A percentile compares a stretch with the other conserved stretches of the same genome.
phyloP scores from a whole-genome alignment of 495 filamentous ascomycete genomes.

The Aspergillus sclerotiicarbonarius region DNA sequence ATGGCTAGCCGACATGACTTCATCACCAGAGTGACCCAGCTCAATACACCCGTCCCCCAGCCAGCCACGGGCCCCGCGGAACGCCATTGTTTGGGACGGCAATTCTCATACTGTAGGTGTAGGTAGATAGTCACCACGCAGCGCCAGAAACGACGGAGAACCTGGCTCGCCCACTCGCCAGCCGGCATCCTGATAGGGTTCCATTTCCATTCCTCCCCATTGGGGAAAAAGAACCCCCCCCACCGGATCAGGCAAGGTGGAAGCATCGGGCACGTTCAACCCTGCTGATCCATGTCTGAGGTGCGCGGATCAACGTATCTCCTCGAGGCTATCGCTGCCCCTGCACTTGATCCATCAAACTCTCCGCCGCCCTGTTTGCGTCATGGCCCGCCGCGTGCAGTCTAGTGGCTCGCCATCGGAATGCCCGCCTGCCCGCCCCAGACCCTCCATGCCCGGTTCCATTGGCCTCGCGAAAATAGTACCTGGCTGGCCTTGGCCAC shows the following conservation, averaged over 20 bases:
- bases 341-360: background rate
- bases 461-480: no score
- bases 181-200: background rate
- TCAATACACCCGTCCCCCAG: no score
- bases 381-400: constrained; percentile 32
- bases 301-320: background rate
- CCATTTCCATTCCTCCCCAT: background rate
- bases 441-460: constrained; percentile 7
- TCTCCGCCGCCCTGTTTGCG: constrained; percentile 26
- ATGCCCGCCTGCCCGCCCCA: constrained; percentile 20
- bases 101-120: no score
- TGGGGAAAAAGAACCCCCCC: background rate
- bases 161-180: background rate
- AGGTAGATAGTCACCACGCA: no score
- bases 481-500: no score
- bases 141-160: background rate
- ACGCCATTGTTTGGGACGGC: no score
- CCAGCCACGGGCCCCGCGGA: no score
- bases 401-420: constrained; percentile 28
- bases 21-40: no score
- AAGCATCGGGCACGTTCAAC: background rate
- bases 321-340: background rate
- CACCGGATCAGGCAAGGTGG: background rate
- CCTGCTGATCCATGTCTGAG: background rate
- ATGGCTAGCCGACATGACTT: no score